Evolutionary conservation across 139 green algal genomes (phyloP).

Genomic region (Haematococcus sp.): DNA sequence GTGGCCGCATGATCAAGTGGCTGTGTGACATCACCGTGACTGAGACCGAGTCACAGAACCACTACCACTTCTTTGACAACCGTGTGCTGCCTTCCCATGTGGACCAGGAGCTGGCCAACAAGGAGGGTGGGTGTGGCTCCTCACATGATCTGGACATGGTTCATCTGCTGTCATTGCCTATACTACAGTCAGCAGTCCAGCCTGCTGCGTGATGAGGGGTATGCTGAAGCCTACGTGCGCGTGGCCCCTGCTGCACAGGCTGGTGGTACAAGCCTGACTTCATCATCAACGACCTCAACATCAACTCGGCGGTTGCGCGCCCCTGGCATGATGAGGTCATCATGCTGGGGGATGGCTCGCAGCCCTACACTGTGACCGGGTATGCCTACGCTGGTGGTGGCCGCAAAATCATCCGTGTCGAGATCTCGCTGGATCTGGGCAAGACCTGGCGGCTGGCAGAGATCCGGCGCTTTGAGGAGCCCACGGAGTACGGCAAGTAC

Average conservation of each 20-base stretch:
- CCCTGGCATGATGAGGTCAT: constrained; percentile 91
- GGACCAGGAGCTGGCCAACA: constrained; percentile 82
- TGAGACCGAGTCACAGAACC: constrained; percentile 80
- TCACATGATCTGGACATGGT: too few species aligned
- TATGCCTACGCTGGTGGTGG: constrained; percentile 90
- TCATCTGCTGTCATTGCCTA: too few species aligned
- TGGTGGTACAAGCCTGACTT: constrained; percentile 98
- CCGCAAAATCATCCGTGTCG: constrained; percentile 86
- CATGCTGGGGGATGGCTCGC: constrained; percentile 27
- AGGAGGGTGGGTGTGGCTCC: constrained; percentile 60
- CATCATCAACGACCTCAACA: constrained; percentile 99
- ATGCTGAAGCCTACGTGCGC: too few species aligned
- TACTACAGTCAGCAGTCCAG: too few species aligned
- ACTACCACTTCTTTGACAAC: constrained; percentile 99
- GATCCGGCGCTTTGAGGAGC: constrained; percentile 64
- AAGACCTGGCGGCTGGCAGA: constrained; percentile 75
- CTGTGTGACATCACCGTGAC: constrained; percentile 77
- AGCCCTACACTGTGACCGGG: constrained; percentile 65
- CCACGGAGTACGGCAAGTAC: constrained; percentile 75
- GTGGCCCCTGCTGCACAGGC: constrained; percentile 51
- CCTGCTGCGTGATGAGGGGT: too few species aligned
- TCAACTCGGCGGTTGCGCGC: constrained; percentile 86
- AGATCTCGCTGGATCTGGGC: constrained; percentile 90
- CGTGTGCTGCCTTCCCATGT: constrained; percentile 91
- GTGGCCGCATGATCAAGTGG: constrained; percentile 89